phyloP scores from a whole-genome alignment of 305 asterid species.

The Fraxinus dipetala region DNA sequence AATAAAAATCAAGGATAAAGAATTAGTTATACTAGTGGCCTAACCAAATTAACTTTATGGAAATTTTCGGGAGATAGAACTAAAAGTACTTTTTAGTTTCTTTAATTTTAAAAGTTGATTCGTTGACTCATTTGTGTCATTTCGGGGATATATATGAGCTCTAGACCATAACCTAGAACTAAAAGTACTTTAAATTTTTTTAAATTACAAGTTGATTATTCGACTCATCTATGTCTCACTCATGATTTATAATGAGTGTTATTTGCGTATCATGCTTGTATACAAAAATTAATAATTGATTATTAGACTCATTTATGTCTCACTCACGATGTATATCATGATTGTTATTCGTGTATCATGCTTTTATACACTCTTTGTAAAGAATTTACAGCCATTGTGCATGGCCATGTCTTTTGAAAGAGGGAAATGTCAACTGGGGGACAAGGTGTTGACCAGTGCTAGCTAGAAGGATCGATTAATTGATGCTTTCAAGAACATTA shows the following conservation, averaged over 20 bases:
- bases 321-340: neutral
- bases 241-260: too few species aligned
- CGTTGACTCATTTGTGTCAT: too few species aligned
- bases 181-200: too few species aligned
- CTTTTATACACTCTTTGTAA: neutral
- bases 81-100: too few species aligned
- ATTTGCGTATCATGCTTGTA: too few species aligned
- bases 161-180: too few species aligned
- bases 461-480: neutral
- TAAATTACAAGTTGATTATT: neutral
- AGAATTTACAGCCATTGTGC: neutral
- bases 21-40: neutral
- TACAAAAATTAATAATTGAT: neutral
- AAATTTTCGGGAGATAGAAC: too few species aligned
- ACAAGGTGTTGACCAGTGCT: neutral
- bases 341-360: neutral
- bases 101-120: too few species aligned
- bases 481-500: neutral
- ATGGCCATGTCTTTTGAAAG: conserved; percentile 1
- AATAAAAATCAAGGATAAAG: neutral
- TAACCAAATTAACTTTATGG: neutral
- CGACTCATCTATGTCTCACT: too few species aligned
- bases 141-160: too few species aligned
- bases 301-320: neutral
- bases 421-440: conserved; percentile 7